These are phyloP conservation scores for Pterocarpus macrocarpus DNA, from an alignment of 306 rosid species.

Conservation along the genomic window DNA sequence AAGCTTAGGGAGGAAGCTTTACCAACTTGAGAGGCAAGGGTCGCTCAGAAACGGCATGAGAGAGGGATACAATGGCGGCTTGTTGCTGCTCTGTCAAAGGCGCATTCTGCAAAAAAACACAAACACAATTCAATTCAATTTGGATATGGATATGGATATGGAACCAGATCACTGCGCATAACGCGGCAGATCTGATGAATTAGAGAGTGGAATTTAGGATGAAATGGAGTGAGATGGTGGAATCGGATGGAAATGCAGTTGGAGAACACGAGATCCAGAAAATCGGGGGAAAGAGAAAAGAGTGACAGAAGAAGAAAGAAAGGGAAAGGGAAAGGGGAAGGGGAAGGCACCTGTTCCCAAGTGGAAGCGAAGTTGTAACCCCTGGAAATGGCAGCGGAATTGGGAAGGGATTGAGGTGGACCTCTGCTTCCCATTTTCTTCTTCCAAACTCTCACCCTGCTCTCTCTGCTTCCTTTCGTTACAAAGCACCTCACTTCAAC, in stretches of 20 bases:
- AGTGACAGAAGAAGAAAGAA: not conserved
- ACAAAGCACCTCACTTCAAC: slow-evolving; percentile 2
- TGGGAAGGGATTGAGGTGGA: slow-evolving; percentile 63
- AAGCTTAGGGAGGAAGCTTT: not conserved
- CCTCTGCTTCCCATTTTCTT: slow-evolving; percentile 59
- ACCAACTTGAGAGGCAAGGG: slow-evolving; percentile 86
- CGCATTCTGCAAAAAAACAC: slow-evolving; percentile 68
- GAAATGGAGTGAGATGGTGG: not conserved
- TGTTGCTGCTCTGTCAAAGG: slow-evolving; percentile 88
- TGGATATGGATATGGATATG: not conserved
- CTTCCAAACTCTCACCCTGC: not conserved
- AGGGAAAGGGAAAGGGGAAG: not conserved
- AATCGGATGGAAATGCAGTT: slow-evolving; percentile 1
- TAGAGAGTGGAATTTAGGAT: not conserved
- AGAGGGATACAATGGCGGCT: slow-evolving; percentile 66
- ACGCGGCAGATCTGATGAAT: slow-evolving; percentile 48
- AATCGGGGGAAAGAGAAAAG: slow-evolving; percentile 23
- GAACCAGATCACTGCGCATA: slow-evolving; percentile 35
- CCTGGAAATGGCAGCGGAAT: slow-evolving; percentile 84
- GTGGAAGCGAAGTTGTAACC: slow-evolving; percentile 93
- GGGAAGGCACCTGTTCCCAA: slow-evolving; percentile 82
- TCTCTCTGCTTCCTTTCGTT: slow-evolving; percentile 30
- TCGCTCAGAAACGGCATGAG: slow-evolving; percentile 86
- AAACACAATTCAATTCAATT: not conserved
- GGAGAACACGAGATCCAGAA: slow-evolving; percentile 45